Evolutionary conservation across 495 filamentous ascomycete genomes (phyloP).

Genomic region (Penicillium tannophilum): DNA sequence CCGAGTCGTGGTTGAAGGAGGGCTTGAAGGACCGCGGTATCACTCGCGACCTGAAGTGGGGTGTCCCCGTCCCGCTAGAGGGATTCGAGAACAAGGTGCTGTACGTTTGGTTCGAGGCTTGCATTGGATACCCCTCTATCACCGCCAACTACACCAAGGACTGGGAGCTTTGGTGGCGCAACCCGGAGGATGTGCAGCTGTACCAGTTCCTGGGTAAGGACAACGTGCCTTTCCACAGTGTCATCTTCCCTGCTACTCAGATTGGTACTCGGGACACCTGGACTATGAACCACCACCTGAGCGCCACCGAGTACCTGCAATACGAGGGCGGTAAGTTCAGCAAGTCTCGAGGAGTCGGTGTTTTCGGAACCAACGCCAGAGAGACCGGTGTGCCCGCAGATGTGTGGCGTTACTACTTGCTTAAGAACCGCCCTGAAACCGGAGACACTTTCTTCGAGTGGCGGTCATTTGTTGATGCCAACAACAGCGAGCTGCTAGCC

Average conservation of each 20-base stretch:
- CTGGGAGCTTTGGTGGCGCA: slow-evolving; percentile 96
- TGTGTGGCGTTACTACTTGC: slow-evolving; percentile 92
- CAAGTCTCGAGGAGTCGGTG: slow-evolving; percentile 85
- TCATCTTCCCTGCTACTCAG: slow-evolving; percentile 89
- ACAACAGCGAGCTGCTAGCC: slow-evolving; percentile 88
- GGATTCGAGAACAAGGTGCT: slow-evolving; percentile 82
- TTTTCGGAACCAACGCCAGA: slow-evolving; percentile 87
- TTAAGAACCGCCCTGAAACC: slow-evolving; percentile 85
- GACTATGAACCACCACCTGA: slow-evolving; percentile 89
- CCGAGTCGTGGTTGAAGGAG: slow-evolving; percentile 77
- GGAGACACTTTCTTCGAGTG: slow-evolving; percentile 90
- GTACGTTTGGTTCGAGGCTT: slow-evolving; percentile 99
- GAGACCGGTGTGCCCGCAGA: slow-evolving; percentile 85
- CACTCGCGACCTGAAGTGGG: slow-evolving; percentile 92
- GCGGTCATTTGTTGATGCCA: slow-evolving; percentile 78
- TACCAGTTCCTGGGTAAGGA: slow-evolving; percentile 99
- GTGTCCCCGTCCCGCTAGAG: slow-evolving; percentile 65
- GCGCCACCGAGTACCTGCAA: slow-evolving; percentile 92
- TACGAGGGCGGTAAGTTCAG: slow-evolving; percentile 97
- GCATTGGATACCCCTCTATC: slow-evolving; percentile 94
- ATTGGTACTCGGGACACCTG: slow-evolving; percentile 82
- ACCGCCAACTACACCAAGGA: slow-evolving; percentile 88
- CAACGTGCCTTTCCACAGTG: slow-evolving; percentile 89
- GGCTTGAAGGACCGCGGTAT: slow-evolving; percentile 84
- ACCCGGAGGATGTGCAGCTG: slow-evolving; percentile 83